A percentile compares a stretch with the other conserved stretches of the same genome.
phyloP scores from a whole-genome alignment of 176 grass and related monocot species.

The Juncus inflexus region DNA sequence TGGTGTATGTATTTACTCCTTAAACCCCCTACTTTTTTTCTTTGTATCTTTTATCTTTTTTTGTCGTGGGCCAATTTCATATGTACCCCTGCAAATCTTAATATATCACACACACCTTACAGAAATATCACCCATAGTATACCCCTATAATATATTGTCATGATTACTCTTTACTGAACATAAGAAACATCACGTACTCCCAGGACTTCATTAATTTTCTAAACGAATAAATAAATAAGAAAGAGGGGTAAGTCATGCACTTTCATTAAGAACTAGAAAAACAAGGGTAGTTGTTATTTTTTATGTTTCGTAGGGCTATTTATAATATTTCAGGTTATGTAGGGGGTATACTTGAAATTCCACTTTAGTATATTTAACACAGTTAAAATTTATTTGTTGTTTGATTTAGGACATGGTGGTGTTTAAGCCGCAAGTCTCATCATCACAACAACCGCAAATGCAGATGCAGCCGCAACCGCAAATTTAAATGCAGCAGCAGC shows the following conservation, averaged over 20 bases:
- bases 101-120: not conserved
- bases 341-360: too few relatives aligned
- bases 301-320: too few relatives aligned
- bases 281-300: too few relatives aligned
- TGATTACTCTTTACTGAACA: too few relatives aligned
- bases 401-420: slow-evolving; percentile 84
- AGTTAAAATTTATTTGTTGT: slow-evolving; percentile 4
- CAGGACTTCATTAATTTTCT: too few relatives aligned
- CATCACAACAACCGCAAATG: slow-evolving; percentile 46
- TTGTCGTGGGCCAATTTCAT: not conserved
- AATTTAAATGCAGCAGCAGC: slow-evolving; percentile 28
- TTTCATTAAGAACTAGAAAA: too few relatives aligned
- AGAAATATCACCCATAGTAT: too few relatives aligned
- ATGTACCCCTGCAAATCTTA: not conserved
- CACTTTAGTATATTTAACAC: slow-evolving; percentile 6
- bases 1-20: slow-evolving; percentile 63
- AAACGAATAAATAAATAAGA: too few relatives aligned
- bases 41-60: not conserved
- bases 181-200: too few relatives aligned
- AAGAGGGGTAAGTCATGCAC: too few relatives aligned
- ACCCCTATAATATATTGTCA: too few relatives aligned
- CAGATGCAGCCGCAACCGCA: slow-evolving; percentile 46
- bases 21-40: not conserved
- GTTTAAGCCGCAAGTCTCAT: slow-evolving; percentile 96
- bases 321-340: too few relatives aligned